phyloP scores from a whole-genome alignment of 139 green algal species.

The Mesotaenium endlicherianum region DNA sequence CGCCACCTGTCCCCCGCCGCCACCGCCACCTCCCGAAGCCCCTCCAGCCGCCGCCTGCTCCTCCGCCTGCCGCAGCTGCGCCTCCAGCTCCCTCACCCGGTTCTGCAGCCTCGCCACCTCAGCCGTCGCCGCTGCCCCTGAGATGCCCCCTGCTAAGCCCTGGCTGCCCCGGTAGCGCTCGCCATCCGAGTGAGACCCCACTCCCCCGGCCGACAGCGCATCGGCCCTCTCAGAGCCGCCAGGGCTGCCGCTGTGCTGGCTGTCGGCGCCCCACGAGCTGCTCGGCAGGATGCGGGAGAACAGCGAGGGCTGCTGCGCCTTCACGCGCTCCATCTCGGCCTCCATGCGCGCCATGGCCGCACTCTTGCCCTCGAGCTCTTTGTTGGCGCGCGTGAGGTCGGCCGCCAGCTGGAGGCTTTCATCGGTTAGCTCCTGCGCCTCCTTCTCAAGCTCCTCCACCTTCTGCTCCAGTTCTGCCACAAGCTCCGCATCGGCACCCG shows the following conservation, averaged over 20 bases:
- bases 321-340: conserved; percentile 7
- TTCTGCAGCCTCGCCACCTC: conserved; percentile 11
- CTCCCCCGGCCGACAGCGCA: neutral
- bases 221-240: neutral
- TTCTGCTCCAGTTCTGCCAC: conserved; percentile 25
- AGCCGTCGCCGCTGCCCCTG: neutral
- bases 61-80: neutral
- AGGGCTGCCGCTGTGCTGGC: neutral
- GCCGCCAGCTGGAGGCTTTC: conserved; percentile 34
- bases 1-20: conserved; percentile 7
- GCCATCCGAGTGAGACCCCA: neutral
- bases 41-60: neutral
- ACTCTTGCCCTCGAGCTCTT: conserved; percentile 26
- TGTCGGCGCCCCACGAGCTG: neutral
- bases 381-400: conserved; percentile 12
- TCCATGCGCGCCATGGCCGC: neutral
- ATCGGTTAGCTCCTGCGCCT: conserved; percentile 30
- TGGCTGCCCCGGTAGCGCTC: neutral
- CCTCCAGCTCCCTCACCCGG: conserved; percentile 14
- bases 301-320: neutral
- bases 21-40: neutral
- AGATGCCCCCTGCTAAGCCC: neutral
- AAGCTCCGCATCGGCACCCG: neutral
- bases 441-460: conserved; percentile 36
- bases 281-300: too few relatives aligned